Conservation (phyloP, 2,329 filamentous ascomycete genomes). For the Cercospora sesami region DNA sequence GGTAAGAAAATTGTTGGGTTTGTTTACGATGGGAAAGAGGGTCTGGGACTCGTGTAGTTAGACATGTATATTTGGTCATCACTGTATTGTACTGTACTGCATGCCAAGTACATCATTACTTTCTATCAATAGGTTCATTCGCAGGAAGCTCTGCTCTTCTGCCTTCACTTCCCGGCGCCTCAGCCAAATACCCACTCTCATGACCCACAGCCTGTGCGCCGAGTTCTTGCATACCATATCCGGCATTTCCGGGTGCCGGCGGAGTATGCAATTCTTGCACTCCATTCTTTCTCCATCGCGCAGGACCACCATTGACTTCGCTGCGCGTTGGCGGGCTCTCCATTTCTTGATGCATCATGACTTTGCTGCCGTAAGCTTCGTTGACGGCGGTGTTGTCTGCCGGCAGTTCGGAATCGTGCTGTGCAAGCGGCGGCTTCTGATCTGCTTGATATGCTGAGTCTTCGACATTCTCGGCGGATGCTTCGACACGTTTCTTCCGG, state of each 20-base stretch:
- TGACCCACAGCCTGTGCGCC: conserved; percentile 3
- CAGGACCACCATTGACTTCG: conserved; percentile 14
- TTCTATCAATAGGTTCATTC: background rate
- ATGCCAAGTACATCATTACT: background rate
- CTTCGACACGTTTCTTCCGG: conserved; percentile 34
- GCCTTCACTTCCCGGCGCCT: conserved; percentile 17
- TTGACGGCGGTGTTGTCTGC: conserved; percentile 1
- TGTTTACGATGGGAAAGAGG: conserved; percentile 37
- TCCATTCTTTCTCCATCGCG: conserved; percentile 12
- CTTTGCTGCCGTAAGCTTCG: conserved; percentile 8
- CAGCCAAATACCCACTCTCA: conserved; percentile 14
- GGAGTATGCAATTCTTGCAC: conserved; percentile 12
- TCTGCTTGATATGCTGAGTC: background rate
- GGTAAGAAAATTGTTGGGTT: conserved; percentile 36
- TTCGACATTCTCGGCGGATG: background rate
- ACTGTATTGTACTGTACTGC: background rate
- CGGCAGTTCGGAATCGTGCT: conserved; percentile 9
- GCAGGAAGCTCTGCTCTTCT: conserved; percentile 11
- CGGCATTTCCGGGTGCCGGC: background rate
- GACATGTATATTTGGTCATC: background rate
- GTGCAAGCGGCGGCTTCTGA: background rate
- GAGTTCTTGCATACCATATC: conserved; percentile 9
- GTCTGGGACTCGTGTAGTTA: background rate
- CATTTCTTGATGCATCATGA: conserved; percentile 8
- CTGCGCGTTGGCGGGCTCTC: background rate